Evolutionary conservation across 83 land plant genomes (phyloP).

Genomic region (Larix sibirica): DNA sequence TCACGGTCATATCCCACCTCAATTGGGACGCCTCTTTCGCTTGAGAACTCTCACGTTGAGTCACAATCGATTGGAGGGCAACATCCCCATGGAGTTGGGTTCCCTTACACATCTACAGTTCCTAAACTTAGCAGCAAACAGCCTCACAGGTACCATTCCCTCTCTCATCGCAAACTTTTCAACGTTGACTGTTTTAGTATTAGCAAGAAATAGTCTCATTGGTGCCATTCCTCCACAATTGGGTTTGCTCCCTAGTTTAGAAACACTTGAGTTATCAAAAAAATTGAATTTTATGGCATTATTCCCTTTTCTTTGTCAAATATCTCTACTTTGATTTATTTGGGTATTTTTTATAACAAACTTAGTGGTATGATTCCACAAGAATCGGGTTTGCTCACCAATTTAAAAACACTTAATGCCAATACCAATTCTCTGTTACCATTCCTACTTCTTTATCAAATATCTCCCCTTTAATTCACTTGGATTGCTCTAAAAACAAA

Average conservation of each 20-base stretch:
- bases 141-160: conserved; percentile 16
- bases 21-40: background rate
- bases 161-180: conserved; percentile 4
- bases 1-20: background rate
- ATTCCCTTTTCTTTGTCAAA: background rate
- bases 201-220: background rate
- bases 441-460: too few relatives aligned
- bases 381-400: background rate
- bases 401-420: background rate
- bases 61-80: background rate
- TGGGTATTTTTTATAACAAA: background rate
- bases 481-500: background rate
- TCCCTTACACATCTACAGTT: conserved; percentile 24
- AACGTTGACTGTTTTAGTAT: background rate
- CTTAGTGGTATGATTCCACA: conserved; percentile 19
- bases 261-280: background rate
- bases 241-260: background rate
- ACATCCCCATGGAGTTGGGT: conserved; percentile 30
- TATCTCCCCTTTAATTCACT: background rate
- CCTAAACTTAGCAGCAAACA: background rate
- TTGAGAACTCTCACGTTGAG: background rate
- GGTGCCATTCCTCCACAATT: conserved; percentile 13
- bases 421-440: background rate
- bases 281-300: conserved; percentile 1
- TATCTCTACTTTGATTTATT: background rate